Conservation (phyloP, 805 yeast species). For the Pichia eremophila region DNA sequence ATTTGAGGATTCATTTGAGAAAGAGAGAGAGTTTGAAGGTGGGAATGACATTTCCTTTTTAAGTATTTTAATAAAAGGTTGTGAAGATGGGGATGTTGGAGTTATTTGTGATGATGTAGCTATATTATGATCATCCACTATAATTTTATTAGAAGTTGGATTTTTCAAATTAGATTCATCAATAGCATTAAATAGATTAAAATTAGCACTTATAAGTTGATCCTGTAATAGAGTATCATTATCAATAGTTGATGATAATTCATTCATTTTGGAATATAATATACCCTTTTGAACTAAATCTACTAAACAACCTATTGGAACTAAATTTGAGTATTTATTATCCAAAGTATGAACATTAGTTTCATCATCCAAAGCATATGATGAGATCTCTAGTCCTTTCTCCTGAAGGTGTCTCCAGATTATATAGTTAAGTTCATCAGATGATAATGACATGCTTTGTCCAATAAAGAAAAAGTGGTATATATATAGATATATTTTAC, state of each 20-base stretch:
- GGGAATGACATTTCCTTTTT: conserved; percentile 31
- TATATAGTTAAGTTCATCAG: conserved; percentile 79
- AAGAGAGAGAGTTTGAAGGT: conserved; percentile 37
- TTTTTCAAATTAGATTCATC: conserved; percentile 6
- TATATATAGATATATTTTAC: too few species aligned
- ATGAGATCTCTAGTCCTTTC: conserved; percentile 65
- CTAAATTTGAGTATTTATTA: conserved; percentile 34
- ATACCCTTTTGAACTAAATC: conserved; percentile 80
- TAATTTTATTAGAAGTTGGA: too few species aligned
- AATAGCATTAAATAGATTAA: conserved; percentile 48
- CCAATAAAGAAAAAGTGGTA: too few species aligned
- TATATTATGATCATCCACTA: too few species aligned
- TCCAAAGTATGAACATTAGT: conserved; percentile 54
- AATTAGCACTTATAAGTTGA: conserved; percentile 24
- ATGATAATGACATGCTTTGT: conserved; percentile 55
- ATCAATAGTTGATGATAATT: conserved; percentile 24
- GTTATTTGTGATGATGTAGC: background rate
- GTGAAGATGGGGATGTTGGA: conserved; percentile 1
- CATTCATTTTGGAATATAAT: conserved; percentile 63
- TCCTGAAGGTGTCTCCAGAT: conserved; percentile 92
- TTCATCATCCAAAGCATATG: conserved; percentile 73
- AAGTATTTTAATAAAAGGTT: conserved; percentile 30
- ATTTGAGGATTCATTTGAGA: conserved; percentile 43
- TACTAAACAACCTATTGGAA: conserved; percentile 77
- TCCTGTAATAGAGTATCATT: conserved; percentile 12